Evolutionary conservation across 2,329 filamentous ascomycete genomes (phyloP), one percentile per base, ranked within the genome.

Genomic region (Triangularia verruculosa): DNA sequence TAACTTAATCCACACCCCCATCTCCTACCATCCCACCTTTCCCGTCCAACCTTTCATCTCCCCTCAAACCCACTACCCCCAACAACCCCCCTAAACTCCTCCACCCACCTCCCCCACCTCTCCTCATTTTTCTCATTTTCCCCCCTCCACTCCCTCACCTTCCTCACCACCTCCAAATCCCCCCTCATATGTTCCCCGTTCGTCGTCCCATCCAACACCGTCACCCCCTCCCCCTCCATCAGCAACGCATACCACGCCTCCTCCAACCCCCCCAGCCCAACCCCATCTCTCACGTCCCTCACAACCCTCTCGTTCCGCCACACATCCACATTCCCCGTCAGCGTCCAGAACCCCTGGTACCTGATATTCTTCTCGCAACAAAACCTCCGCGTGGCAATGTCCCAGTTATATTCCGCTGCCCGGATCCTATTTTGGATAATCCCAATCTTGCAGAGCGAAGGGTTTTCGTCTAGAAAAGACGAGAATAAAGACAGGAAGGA

Each of bases 391-490:
- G 17, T 73, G 69, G 78, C 76, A 0, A 78, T 76, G 66, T 93
- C 91, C 63, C 63, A 71, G 69, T 84, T 90, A 2, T 73, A 71
- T 0, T 86, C 89, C 1, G 77, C 75, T 1, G 77, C 75, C 71
- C 88, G 84, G 75, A 95, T 92, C 1, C 89, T 83, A 71, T 95
- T 94, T 76, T 95, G 91, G 4, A 93, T 87, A 1, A 93, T 82
- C 17, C n/a, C 9, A 9, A 47, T 17, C 1, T 83, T 79, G 0
- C 85, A 86, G 1, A 22, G 8, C 67, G 22, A 27, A 0, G 80
- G 80, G 64, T 76, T 78, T 51, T 79, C 65, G 0, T 70, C 75
- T 3, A 79, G 78, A 17, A 76, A 70, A 1, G 78, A 71, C 64
- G 81, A 79, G 0, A 93, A 76, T 4, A 76, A 74, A 59, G 82